Conservation (phyloP, 441 rosid species). For the Syzygium malaccense region DNA sequence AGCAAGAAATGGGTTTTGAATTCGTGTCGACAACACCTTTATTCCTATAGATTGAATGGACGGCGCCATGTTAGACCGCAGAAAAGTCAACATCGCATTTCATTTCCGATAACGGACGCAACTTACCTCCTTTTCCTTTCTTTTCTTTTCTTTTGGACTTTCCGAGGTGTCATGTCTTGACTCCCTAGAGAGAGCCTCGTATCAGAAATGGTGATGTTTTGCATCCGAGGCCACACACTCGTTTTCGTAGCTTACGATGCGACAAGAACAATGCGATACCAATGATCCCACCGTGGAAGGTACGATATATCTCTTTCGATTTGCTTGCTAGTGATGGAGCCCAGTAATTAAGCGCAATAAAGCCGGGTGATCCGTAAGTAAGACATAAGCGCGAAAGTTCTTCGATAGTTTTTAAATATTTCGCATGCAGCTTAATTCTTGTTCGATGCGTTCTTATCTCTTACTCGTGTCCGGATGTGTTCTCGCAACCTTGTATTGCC, state of each 20-base stretch:
- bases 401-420: neutral
- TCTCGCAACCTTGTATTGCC: neutral
- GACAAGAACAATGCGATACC: neutral
- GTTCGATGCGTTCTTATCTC: neutral
- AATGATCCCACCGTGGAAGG: neutral
- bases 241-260: neutral
- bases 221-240: neutral
- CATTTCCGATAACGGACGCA: neutral
- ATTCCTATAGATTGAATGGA: neutral
- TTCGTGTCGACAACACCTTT: neutral
- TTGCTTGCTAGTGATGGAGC: neutral
- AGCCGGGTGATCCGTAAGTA: neutral
- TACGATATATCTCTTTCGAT: neutral
- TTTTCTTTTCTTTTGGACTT: neutral
- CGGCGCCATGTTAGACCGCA: neutral
- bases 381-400: neutral
- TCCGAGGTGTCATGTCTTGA: neutral
- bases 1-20: neutral
- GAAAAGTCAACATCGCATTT: neutral
- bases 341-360: neutral
- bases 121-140: neutral
- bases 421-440: accelerated
- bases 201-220: neutral
- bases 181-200: neutral
- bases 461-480: accelerated